A percentile compares a stretch with the other conserved stretches of the same genome.
Evolutionary conservation across 1,284 basidiomycete genomes (phyloP).

Genomic region (Phylloporus sp.): DNA sequence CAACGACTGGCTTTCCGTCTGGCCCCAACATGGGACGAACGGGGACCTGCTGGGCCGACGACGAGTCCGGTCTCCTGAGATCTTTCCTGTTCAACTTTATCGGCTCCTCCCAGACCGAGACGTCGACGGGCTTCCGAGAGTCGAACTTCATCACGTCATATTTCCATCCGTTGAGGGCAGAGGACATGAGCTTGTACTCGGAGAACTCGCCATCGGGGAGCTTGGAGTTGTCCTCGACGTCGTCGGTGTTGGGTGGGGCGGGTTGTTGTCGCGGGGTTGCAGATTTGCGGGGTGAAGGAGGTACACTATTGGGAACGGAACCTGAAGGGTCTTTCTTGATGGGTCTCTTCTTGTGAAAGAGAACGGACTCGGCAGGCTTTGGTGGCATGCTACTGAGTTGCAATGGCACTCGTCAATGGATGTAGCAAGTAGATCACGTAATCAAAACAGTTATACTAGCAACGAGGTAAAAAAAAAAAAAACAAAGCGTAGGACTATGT

Average conservation of each 20-base stretch:
- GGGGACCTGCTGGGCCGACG: slow-evolving; percentile 47
- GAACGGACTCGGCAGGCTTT: slow-evolving; percentile 37
- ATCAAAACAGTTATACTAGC: slow-evolving; percentile 25
- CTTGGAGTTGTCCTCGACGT: slow-evolving; percentile 50
- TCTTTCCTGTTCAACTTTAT: slow-evolving; percentile 89
- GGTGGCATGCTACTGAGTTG: slow-evolving; percentile 35
- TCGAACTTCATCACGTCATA: slow-evolving; percentile 88
- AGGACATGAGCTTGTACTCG: slow-evolving; percentile 77
- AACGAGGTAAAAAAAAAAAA: slow-evolving; percentile 13
- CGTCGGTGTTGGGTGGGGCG: slow-evolving; percentile 38
- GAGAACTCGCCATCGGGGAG: slow-evolving; percentile 65
- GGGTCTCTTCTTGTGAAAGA: slow-evolving; percentile 40
- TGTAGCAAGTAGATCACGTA: slow-evolving; percentile 32
- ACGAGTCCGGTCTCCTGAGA: slow-evolving; percentile 54
- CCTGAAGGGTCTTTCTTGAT: slow-evolving; percentile 26
- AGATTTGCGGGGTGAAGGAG: slow-evolving; percentile 33
- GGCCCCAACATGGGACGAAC: slow-evolving; percentile 72
- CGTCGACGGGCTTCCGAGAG: slow-evolving; percentile 67
- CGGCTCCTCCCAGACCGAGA: slow-evolving; percentile 65
- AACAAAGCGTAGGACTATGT: slow-evolving; percentile 32
- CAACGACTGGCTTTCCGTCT: slow-evolving; percentile 80
- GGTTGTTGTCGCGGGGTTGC: slow-evolving; percentile 36
- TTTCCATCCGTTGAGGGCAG: slow-evolving; percentile 79
- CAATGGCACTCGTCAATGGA: too few relatives aligned
- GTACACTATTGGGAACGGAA: slow-evolving; percentile 13